Evolutionary conservation across 1,284 basidiomycete genomes (phyloP).

Genomic region (Heliocybe sulcata): DNA sequence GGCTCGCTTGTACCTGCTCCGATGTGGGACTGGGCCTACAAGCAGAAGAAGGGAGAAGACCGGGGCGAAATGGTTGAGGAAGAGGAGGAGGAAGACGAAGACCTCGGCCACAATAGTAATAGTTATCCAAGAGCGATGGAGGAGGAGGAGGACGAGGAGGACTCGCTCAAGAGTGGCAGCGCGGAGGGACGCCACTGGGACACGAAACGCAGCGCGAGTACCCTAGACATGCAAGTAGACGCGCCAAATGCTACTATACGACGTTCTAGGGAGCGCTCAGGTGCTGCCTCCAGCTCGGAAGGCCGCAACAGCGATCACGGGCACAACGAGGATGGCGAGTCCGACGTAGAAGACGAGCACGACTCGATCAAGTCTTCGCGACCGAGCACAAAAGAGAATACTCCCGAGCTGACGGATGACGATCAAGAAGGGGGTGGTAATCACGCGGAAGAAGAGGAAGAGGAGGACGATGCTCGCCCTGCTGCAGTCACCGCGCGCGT

Average conservation of each 20-base stretch:
- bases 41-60: not conserved
- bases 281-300: not conserved
- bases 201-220: not conserved
- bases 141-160: slow-evolving; percentile 3
- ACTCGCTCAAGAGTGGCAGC: not conserved
- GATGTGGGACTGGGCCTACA: slow-evolving; percentile 3
- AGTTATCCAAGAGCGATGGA: not conserved
- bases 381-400: not conserved
- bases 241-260: too few species aligned
- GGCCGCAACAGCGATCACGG: not conserved
- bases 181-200: not conserved
- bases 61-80: not conserved
- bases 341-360: not conserved
- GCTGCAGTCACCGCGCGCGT: not conserved
- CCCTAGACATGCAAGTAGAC: not conserved
- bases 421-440: slow-evolving; percentile 18
- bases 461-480: slow-evolving; percentile 6
- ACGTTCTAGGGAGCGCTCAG: too few species aligned
- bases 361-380: not conserved
- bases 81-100: slow-evolving; percentile 3
- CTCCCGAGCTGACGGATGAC: slow-evolving; percentile 20
- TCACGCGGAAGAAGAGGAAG: slow-evolving; percentile 8
- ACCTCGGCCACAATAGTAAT: not conserved
- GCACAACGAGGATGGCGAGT: not conserved
- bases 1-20: not conserved